Evolutionary conservation across 2,329 filamentous ascomycete species (phyloP).

Genomic region (Ophiocordyceps camponoti-leonardi): DNA sequence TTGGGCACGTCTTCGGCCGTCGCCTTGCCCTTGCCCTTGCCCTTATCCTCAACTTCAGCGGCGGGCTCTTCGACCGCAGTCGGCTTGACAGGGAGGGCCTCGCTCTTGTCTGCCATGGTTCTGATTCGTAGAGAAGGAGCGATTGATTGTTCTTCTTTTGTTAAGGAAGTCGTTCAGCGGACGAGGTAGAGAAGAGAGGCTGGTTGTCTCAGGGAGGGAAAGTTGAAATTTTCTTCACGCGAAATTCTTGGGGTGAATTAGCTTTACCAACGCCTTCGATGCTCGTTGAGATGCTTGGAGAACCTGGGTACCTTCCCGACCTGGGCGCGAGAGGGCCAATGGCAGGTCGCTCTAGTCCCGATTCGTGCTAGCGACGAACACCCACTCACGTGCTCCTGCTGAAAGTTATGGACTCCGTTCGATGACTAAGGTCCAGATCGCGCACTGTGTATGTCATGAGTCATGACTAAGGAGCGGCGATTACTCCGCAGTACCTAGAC

Average conservation of each 20-base stretch:
- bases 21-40: constrained; percentile 54
- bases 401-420: neutral
- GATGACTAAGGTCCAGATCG: too few relatives aligned
- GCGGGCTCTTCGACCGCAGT: constrained; percentile 17
- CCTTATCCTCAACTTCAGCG: constrained; percentile 65
- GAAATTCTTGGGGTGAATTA: neutral
- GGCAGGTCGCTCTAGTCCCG: constrained; percentile 10
- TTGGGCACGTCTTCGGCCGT: constrained; percentile 43
- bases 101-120: constrained; percentile 30
- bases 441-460: too few relatives aligned
- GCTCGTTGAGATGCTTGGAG: neutral
- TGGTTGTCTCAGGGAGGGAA: neutral
- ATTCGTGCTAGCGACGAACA: constrained; percentile 4
- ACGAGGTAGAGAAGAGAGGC: constrained; percentile 1
- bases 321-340: constrained; percentile 4
- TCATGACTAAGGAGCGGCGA: too few relatives aligned
- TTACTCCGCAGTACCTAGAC: too few relatives aligned
- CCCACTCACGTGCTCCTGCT: neutral
- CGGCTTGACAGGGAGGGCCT: constrained; percentile 28
- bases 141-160: too few relatives aligned
- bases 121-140: neutral
- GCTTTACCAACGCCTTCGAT: neutral
- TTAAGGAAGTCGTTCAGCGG: too few relatives aligned
- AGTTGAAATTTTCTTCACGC: neutral
- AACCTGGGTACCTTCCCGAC: neutral